phyloP scores from a whole-genome alignment of 805 yeast species.

The Wickerhamomyces mucosus region DNA sequence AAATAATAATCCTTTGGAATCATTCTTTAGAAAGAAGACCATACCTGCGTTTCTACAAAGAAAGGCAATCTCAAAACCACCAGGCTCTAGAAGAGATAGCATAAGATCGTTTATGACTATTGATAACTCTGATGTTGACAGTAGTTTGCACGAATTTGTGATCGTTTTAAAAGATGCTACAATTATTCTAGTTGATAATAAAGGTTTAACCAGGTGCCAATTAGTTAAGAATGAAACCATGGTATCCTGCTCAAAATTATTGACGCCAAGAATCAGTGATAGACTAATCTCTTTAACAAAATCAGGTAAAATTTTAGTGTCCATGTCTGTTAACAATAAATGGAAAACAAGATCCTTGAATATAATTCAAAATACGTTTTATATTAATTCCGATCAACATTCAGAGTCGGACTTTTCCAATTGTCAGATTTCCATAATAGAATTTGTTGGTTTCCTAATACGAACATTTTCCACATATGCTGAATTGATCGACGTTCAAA shows the following conservation, averaged over 20 bases:
- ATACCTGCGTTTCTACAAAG: constrained; percentile 32
- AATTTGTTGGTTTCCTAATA: constrained; percentile 69
- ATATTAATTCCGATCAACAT: constrained; percentile 10
- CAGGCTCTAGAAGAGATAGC: constrained; percentile 25
- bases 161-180: constrained; percentile 44
- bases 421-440: constrained; percentile 41
- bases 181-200: constrained; percentile 41
- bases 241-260: constrained; percentile 43
- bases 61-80: constrained; percentile 12
- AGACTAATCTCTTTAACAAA: constrained; percentile 48
- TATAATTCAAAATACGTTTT: constrained; percentile 31
- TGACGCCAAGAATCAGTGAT: constrained; percentile 70
- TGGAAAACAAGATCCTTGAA: constrained; percentile 51
- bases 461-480: constrained; percentile 47
- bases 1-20: constrained; percentile 34
- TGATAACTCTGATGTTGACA: constrained; percentile 13
- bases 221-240: constrained; percentile 25
- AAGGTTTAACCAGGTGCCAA: constrained; percentile 27
- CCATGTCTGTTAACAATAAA: constrained; percentile 48
- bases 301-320: constrained; percentile 45
- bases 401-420: constrained; percentile 2
- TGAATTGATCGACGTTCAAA: constrained; percentile 67
- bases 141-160: constrained; percentile 31
- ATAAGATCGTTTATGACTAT: constrained; percentile 19
- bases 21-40: constrained; percentile 52